Evolutionary conservation across 345 rosid genomes (phyloP), one percentile per base, ranked within the genome.

Genomic region (Aquilaria sinensis): DNA sequence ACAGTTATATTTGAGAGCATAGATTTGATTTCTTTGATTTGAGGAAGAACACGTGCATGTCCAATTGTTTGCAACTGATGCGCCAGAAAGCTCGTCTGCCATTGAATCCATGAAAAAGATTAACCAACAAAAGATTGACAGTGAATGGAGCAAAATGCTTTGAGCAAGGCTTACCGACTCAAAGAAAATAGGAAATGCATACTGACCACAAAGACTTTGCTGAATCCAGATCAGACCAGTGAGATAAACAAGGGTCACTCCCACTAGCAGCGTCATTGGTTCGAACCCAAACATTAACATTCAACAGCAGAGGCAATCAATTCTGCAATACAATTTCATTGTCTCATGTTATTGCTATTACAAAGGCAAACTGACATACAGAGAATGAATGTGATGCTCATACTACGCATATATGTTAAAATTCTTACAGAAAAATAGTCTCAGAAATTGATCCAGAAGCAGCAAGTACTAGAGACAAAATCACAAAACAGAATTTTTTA

Each of bases 171-270:
- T 23, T 23, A 23, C 23, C 23, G 32, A 65, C 32, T 9, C 4
- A 47, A 57, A 59, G 51, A 63, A 41, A 30, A 47, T 45, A 70
- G 8, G 54, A 54, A 56, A 10, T 53, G 61, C 67, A 70, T 66
- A 81, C 87, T 81, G 57, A 94, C 99, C 95, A 62, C 88, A 81
- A 71, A 79, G 66, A 72, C 85, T 77, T 68, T 52, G 89, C 63
- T 72, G 88, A 71, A 88, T 45, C 70, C 79, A 70, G 71, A 82
- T 71, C 66, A 90, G 66, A 62, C 76, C 29, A 61, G 77, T 29
- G 52, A 86, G 70, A 75, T 68, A 73, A 54, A 68, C 60, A 68
- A 94, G 68, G 16, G 65, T 68, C 12, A 75, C 71, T 75, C 69
- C 67, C 61, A 77, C 73, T 66, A 66, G 77, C 57, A 73, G 75